phyloP scores from a whole-genome alignment of 2,329 filamentous ascomycete species.

The Paraphoma sp. region DNA sequence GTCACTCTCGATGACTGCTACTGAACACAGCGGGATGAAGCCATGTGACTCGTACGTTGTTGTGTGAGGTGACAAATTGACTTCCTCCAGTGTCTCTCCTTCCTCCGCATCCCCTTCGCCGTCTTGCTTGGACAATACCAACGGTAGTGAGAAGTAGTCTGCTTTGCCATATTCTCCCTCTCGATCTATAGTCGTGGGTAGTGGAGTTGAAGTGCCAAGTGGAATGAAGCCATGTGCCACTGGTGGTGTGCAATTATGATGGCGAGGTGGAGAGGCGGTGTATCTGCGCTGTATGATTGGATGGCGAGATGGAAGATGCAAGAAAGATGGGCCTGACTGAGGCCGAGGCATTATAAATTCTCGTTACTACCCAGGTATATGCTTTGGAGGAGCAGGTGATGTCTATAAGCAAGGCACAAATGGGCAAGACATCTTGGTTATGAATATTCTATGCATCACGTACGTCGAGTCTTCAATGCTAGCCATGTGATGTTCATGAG shows the following conservation, averaged over 20 bases:
- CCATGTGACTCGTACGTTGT: not conserved
- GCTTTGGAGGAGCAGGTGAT: too few relatives aligned
- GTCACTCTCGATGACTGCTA: not conserved
- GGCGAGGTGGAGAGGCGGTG: not conserved
- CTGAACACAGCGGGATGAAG: slow-evolving; percentile 1
- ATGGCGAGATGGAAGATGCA: not conserved
- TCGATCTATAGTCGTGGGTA: not conserved
- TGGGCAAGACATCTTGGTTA: not conserved
- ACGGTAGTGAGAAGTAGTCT: slow-evolving; percentile 1
- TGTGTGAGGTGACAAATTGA: not conserved
- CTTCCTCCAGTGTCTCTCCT: not conserved
- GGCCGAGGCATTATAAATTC: not conserved
- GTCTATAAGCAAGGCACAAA: too few relatives aligned
- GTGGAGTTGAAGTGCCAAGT: not conserved
- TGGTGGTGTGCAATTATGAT: not conserved
- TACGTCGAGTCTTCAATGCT: not conserved
- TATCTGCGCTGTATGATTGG: not conserved
- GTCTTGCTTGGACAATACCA: too few relatives aligned
- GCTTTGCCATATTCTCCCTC: too few relatives aligned
- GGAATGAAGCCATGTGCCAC: slow-evolving; percentile 2
- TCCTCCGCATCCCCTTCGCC: too few relatives aligned
- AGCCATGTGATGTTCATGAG: too few relatives aligned
- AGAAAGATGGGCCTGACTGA: not conserved
- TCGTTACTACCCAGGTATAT: too few relatives aligned
- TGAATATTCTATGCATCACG: not conserved